phyloP scores from a whole-genome alignment of 805 yeast genomes.

The Metschnikowia peoriensis region DNA sequence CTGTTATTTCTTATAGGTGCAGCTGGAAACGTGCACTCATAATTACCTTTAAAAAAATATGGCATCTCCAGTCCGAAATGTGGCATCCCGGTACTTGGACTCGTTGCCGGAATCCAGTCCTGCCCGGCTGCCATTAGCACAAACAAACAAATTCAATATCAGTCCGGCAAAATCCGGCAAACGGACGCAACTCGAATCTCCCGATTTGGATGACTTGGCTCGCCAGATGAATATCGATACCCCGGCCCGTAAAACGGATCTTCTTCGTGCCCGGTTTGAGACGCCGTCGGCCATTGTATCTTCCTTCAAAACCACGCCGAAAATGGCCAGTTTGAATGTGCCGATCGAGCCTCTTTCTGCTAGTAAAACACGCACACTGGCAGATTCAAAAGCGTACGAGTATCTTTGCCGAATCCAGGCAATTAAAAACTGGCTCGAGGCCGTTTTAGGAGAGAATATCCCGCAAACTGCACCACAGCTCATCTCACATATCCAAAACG shows the following conservation, averaged over 20 bases:
- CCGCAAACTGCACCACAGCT: slow-evolving; percentile 55
- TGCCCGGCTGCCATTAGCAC: slow-evolving; percentile 30
- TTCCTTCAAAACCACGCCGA: slow-evolving; percentile 36
- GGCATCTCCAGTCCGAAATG: slow-evolving; percentile 25
- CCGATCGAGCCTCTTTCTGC: slow-evolving; percentile 3
- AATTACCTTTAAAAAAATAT: slow-evolving; percentile 1
- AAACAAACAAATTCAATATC: slow-evolving; percentile 27
- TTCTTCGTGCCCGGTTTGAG: slow-evolving; percentile 34
- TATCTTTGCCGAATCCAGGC: slow-evolving; percentile 78
- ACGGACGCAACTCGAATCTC: slow-evolving; percentile 19
- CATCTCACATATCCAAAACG: slow-evolving; percentile 72
- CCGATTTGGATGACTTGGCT: slow-evolving; percentile 40
- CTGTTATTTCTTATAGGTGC: neutral
- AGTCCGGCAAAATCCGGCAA: neutral
- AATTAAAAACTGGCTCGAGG: slow-evolving; percentile 79
- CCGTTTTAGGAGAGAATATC: slow-evolving; percentile 54
- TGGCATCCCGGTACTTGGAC: slow-evolving; percentile 37
- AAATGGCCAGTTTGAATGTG: slow-evolving; percentile 3
- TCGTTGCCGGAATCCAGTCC: slow-evolving; percentile 29
- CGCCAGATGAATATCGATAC: slow-evolving; percentile 33
- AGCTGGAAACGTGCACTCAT: no score
- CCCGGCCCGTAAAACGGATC: slow-evolving; percentile 23
- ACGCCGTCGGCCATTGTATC: slow-evolving; percentile 44
- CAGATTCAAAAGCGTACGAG: slow-evolving; percentile 53
- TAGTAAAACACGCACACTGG: neutral